These are phyloP conservation scores for Backusella sp. DNA, from an alignment of 192 early-diverging fungal species.

Conservation along the genomic window DNA sequence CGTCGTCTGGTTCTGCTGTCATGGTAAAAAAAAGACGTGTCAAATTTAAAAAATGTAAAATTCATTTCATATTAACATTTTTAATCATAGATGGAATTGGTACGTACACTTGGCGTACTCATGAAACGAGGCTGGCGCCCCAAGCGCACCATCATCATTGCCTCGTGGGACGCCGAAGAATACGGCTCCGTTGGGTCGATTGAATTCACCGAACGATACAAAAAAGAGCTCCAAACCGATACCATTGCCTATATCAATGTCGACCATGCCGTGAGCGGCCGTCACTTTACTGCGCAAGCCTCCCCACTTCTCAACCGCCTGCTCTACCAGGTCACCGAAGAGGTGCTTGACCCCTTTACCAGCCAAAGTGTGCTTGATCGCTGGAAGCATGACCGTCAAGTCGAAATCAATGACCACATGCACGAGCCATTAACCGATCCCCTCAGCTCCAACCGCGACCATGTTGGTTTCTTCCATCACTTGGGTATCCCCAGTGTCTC, in stretches of 20 bases:
- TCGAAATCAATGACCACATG: background rate
- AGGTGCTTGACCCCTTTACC: constrained; percentile 42
- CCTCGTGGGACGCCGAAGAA: constrained; percentile 69
- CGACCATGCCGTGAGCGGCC: constrained; percentile 51
- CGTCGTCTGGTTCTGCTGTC: constrained; percentile 57
- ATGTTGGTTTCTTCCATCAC: constrained; percentile 52
- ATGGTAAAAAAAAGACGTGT: constrained; percentile 26
- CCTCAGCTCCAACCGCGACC: constrained; percentile 45
- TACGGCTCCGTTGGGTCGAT: constrained; percentile 63
- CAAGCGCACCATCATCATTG: constrained; percentile 55
- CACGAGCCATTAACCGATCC: constrained; percentile 3
- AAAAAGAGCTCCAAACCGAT: constrained; percentile 47
- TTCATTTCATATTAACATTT: background rate
- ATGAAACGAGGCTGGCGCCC: constrained; percentile 59
- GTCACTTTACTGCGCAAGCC: constrained; percentile 41
- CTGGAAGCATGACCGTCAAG: constrained; percentile 30
- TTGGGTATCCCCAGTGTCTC: constrained; percentile 54
- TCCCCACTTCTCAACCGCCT: constrained; percentile 48
- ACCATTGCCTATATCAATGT: constrained; percentile 60
- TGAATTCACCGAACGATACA: constrained; percentile 63
- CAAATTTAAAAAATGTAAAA: background rate
- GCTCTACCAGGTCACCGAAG: constrained; percentile 46
- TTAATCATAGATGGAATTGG: constrained; percentile 45
- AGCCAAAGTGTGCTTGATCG: constrained; percentile 45
- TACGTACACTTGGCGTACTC: constrained; percentile 48